A percentile compares a stretch with the other conserved stretches of the same genome.
phyloP scores from a whole-genome alignment of 2,329 filamentous ascomycete genomes.

The Sarocladium strictum region DNA sequence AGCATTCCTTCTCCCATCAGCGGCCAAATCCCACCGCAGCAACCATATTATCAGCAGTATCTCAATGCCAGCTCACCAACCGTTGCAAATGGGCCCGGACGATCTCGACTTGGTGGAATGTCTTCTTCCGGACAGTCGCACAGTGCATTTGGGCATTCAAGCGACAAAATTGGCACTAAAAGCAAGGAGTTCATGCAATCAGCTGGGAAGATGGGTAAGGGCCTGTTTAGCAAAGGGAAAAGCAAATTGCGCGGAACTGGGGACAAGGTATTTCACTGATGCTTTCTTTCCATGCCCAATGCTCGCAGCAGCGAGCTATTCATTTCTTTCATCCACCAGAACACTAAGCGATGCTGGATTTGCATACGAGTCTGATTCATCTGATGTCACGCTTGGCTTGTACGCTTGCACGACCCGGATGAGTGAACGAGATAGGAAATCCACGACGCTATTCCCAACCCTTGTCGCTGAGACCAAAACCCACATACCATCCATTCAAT shows the following conservation, averaged over 20 bases:
- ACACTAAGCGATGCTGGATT: constrained; percentile 16
- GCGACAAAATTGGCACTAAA: constrained; percentile 68
- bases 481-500: constrained; percentile 9
- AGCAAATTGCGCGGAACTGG: constrained; percentile 69
- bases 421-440: constrained; percentile 36
- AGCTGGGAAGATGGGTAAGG: constrained; percentile 85
- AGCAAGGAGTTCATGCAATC: constrained; percentile 85
- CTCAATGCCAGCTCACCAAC: constrained; percentile 36
- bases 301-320: constrained; percentile 11
- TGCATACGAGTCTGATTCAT: constrained; percentile 18
- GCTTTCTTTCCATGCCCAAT: constrained; percentile 25
- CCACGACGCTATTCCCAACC: constrained; percentile 25
- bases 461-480: constrained; percentile 11
- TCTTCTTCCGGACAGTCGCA: constrained; percentile 33
- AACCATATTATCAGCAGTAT: constrained; percentile 52
- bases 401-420: constrained; percentile 22
- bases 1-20: not conserved
- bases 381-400: constrained; percentile 25
- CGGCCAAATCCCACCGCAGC: constrained; percentile 25
- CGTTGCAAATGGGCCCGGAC: constrained; percentile 21
- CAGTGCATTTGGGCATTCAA: constrained; percentile 46
- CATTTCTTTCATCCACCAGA: constrained; percentile 8
- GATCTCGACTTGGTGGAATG: constrained; percentile 28
- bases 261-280: constrained; percentile 84
- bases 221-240: constrained; percentile 83